Percentiles rank a stretch among this genome's conserved stretches.
These are phyloP conservation scores for Neurospora sp. DNA, from an alignment of 495 filamentous ascomycete genomes.

Conservation along the genomic window DNA sequence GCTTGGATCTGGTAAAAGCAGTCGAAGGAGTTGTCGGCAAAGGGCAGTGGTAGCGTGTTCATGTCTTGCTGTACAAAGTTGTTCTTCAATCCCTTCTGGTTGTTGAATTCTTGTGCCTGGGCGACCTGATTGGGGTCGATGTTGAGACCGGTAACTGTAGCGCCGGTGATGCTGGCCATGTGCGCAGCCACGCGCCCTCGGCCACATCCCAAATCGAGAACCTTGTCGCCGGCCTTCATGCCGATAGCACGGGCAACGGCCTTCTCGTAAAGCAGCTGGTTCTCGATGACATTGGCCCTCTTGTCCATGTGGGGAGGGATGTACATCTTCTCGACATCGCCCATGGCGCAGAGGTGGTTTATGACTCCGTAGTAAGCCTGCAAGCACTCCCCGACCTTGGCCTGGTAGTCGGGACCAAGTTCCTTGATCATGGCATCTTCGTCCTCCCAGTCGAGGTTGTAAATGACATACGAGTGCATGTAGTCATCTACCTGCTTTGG, in stretches of 20 bases:
- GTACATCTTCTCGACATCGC: constrained; percentile 61
- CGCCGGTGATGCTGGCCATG: constrained; percentile 46
- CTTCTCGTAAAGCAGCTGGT: constrained; percentile 50
- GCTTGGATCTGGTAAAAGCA: constrained; percentile 59
- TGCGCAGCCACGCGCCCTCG: constrained; percentile 53
- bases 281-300: constrained; percentile 41
- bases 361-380: constrained; percentile 52
- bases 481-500: constrained; percentile 52
- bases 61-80: constrained; percentile 47
- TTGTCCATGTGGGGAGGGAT: constrained; percentile 53
- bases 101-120: constrained; percentile 44
- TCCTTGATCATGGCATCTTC: constrained; percentile 45
- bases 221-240: constrained; percentile 38
- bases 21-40: constrained; percentile 46
- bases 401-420: constrained; percentile 49
- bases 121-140: constrained; percentile 53
- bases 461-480: constrained; percentile 58
- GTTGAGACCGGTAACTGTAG: constrained; percentile 49
- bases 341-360: constrained; percentile 56
- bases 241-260: constrained; percentile 45
- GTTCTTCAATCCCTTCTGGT: constrained; percentile 38
- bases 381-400: constrained; percentile 49
- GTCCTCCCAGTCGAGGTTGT: constrained; percentile 55
- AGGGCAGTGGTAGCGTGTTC: constrained; percentile 49
- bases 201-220: constrained; percentile 51